Evolutionary conservation across 169 alveolate genomes (phyloP), one percentile per base, ranked within the genome.

Genomic region (Toxoplasma gondii): DNA sequence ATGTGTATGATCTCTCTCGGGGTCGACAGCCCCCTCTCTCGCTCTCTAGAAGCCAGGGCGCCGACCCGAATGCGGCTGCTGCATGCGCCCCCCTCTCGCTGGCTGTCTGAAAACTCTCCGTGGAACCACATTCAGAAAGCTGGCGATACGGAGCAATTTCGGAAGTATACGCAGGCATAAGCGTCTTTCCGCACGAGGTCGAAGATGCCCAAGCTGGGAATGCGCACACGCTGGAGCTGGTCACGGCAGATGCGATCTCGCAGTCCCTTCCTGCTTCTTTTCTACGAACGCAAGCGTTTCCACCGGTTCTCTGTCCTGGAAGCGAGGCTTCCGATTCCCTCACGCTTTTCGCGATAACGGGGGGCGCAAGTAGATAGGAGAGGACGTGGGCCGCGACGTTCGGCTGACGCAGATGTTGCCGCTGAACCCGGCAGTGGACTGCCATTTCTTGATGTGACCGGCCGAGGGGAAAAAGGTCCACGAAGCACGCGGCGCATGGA

Each of bases 361-460:
- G 74, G 34, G 74, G 22, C 7, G n/a, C 9, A 4, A 64, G 9
- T 64, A 1, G 74, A 64, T 16, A 64, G 74, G 44, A 9, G 49
- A 78, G 86, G 31, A 78, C 44, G 45, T n/a, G 49, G 27, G 27
- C 22, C 7, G 39, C 19, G 86, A 78, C 86, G 86, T 78, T 78
- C 39, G 86, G 86, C 86, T 78, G 86, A 38, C 22, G 44, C 39
- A 78, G 16, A 38, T 78, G 86, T 45, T 78, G 44, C 27, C 86
- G 86, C 86, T 78, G 86, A n/a, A 78, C n/a, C 22, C 86, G 86
- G 86, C 86, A 78, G 86, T 78, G 86, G 49, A 78, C 22, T 41
- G 86, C 39, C 39, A 78, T 78, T 36, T 78, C 86, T 12, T 10
- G 45, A 12, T 1, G 86, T 31, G 86, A 38, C 39, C 86, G 86